These are phyloP conservation scores for Willaertia magna DNA, from an alignment of 208 protist species.

Conservation along the genomic window DNA sequence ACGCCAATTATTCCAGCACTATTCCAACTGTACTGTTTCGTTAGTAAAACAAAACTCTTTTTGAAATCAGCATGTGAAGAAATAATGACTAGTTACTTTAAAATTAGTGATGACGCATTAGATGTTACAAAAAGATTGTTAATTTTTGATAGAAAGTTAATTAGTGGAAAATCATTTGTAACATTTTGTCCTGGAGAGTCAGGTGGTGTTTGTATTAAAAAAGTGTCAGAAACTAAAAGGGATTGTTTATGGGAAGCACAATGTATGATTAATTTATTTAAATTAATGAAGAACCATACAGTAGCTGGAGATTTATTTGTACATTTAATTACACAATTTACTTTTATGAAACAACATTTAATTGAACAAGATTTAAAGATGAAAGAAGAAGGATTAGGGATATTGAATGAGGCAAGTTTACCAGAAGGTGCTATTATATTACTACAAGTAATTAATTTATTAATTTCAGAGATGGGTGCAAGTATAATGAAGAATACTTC, in stretches of 20 bases:
- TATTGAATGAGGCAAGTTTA: background rate
- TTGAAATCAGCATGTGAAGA: background rate
- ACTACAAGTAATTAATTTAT: background rate
- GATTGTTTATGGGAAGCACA: background rate
- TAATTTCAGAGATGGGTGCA: background rate
- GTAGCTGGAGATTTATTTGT: conserved; percentile 8
- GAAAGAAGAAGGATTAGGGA: background rate
- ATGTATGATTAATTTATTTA: background rate
- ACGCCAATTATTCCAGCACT: background rate
- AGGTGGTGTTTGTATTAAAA: background rate
- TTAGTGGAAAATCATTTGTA: background rate
- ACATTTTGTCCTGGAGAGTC: background rate
- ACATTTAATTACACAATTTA: conserved; percentile 5
- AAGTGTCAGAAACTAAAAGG: background rate
- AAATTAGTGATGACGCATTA: background rate
- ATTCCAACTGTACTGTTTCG: conserved; percentile 7
- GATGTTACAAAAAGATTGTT: background rate
- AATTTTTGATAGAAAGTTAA: background rate
- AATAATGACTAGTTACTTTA: conserved; percentile 4
- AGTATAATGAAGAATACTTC: background rate
- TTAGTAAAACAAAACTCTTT: background rate
- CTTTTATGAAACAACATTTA: background rate
- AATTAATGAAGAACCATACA: background rate
- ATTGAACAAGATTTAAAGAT: background rate
- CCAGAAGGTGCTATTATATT: background rate